Base-by-base conservation (phyloP, 306 rosid species). In the Pueraria montana region DNA sequence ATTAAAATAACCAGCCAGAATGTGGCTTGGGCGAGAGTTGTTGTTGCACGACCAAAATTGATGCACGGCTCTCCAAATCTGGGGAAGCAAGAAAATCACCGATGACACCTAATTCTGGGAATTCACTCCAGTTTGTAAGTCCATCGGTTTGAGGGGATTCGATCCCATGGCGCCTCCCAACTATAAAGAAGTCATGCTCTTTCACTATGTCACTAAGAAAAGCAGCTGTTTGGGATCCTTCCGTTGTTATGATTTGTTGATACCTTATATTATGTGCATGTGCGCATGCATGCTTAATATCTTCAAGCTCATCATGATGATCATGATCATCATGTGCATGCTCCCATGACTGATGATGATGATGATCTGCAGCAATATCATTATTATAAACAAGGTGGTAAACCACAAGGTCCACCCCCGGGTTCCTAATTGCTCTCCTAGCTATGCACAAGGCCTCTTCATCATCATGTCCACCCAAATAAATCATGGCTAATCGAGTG, bases 11-110 rank as follows among this genome's bases (percentile, higher is more conserved):
- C 56, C 59, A 17, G 23, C 42, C 23, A 42, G 7, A 5, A 21
- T 1, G 61, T 5, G 45, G 1, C 9, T 50, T 62, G 12, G 4
- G 11, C 2, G 13, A 32, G 30, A 64, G 23, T 38, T 73, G 83
- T 55, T 84, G 88, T 20, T 90, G 95, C 48, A 91, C 81, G 3
- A 93, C 96, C 64, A 93, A 61, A 84, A 91, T 46, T 2, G 91
- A 91, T 45, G 95, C 89, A 55, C 6, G 71, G 12, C 62, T 75
- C 32, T 78, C 23, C 23, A 85, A 36, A 78, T 90, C 94, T 0
- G 88, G 77, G 1, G 97, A 87, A 18, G 94, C 84, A n/a, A 93
- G 94, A 87, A 90, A 74, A 76, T 93, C 97, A 45, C 91, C 96
- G 1, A 91, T 3, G 1, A 34, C 85, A 48, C 97, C 97, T 14